These are phyloP conservation scores for Floccularia luteovirens DNA, from an alignment of 768 basidiomycete genomes.

Conservation along the genomic window DNA sequence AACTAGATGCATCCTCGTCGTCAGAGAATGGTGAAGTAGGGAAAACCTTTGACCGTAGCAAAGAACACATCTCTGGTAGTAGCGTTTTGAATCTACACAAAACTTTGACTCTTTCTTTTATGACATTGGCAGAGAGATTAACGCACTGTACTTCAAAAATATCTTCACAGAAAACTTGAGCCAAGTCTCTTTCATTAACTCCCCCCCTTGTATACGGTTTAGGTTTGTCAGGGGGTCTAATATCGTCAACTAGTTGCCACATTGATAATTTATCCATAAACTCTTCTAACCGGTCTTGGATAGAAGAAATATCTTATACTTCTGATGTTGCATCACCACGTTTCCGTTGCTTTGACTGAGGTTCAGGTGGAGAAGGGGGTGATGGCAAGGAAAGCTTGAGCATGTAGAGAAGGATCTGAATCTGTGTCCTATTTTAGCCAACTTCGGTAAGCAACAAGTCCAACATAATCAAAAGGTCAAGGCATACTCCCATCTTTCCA, in stretches of 20 bases:
- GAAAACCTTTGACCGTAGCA: slow-evolving; percentile 64
- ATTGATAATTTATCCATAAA: slow-evolving; percentile 77
- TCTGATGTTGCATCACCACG: slow-evolving; percentile 12
- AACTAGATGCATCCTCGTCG: slow-evolving; percentile 21
- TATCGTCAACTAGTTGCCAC: slow-evolving; percentile 70
- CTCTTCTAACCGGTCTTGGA: slow-evolving; percentile 52
- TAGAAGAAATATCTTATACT: slow-evolving; percentile 28
- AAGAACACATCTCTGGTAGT: slow-evolving; percentile 45
- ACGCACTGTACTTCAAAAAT: slow-evolving; percentile 64
- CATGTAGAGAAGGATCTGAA: slow-evolving; percentile 69
- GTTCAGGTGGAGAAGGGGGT: slow-evolving; percentile 18
- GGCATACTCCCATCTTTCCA: slow-evolving; percentile 62
- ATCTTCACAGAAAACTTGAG: slow-evolving; percentile 62
- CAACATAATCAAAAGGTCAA: neutral
- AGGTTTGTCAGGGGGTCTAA: slow-evolving; percentile 33
- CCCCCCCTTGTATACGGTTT: slow-evolving; percentile 18
- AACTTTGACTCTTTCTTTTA: neutral
- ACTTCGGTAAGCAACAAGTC: neutral
- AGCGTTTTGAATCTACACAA: slow-evolving; percentile 47
- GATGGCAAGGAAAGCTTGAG: slow-evolving; percentile 59
- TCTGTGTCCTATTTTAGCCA: slow-evolving; percentile 48
- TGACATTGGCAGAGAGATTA: neutral
- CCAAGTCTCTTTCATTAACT: slow-evolving; percentile 54
- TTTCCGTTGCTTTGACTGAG: slow-evolving; percentile 15
- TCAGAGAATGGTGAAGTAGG: slow-evolving; percentile 55